Percentiles rank a stretch among this genome's conserved stretches.
Conservation (phyloP, 257 asterid species). For the Datura wrightii region DNA sequence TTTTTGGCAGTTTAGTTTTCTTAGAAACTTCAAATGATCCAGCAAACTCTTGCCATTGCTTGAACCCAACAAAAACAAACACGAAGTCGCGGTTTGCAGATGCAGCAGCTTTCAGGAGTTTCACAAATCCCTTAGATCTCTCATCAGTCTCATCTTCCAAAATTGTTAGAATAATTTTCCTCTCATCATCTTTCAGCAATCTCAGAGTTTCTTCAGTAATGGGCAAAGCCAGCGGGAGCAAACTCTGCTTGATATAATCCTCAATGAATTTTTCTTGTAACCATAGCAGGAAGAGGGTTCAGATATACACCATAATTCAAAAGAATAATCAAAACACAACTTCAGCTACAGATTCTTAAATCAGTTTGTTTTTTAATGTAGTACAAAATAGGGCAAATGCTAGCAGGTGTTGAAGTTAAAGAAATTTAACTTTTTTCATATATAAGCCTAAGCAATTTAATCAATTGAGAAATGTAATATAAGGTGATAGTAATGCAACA, state of each 20-base stretch:
- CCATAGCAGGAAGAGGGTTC: conserved; percentile 38
- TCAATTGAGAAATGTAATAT: not conserved
- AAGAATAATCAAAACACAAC: not conserved
- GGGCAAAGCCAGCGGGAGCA: conserved; percentile 76
- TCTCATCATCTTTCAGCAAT: conserved; percentile 66
- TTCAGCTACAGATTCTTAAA: not conserved
- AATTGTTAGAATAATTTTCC: conserved; percentile 72
- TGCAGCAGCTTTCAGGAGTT: conserved; percentile 84
- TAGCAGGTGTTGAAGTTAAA: not conserved
- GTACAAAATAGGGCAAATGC: not conserved
- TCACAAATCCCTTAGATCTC: conserved; percentile 54
- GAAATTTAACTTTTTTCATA: not conserved
- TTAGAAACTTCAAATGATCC: conserved; percentile 70
- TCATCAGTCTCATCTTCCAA: conserved; percentile 69
- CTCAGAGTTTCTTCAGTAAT: conserved; percentile 67
- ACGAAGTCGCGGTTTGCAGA: conserved; percentile 87
- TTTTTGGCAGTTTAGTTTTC: conserved; percentile 74
- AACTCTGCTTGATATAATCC: conserved; percentile 79
- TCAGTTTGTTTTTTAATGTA: not conserved
- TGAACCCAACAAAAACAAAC: conserved; percentile 81
- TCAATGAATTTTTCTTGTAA: conserved; percentile 76
- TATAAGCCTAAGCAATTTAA: not conserved
- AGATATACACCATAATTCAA: conserved; percentile 19
- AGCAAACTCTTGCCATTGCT: conserved; percentile 76
- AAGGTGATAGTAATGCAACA: not conserved